A percentile compares a stretch with the other conserved stretches of the same genome.
Conservation (phyloP, 192 early-diverging fungal species). For the Chytriomyces confervae region DNA sequence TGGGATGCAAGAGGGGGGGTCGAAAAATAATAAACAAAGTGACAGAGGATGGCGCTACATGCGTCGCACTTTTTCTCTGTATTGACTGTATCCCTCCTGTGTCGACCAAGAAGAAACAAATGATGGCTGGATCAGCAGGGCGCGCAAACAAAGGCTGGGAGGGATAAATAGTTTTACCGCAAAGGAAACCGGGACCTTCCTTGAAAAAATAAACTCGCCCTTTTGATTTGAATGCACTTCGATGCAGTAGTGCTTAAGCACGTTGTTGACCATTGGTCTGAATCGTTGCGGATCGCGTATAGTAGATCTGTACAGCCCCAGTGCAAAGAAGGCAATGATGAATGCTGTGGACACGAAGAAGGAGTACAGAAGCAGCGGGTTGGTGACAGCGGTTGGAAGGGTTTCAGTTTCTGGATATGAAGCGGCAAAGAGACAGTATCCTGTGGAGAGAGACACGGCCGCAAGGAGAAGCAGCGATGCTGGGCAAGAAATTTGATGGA, state of each 20-base stretch:
- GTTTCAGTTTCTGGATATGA: not conserved
- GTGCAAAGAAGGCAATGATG: conserved; percentile 14
- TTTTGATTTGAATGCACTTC: not conserved
- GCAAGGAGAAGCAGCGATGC: not conserved
- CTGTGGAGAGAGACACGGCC: not conserved
- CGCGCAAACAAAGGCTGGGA: not conserved
- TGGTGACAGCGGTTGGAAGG: not conserved
- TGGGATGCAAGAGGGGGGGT: too few species aligned
- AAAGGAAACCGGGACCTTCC: conserved; percentile 23
- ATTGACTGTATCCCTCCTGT: not conserved
- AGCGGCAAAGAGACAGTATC: not conserved
- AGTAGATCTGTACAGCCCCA: conserved; percentile 2
- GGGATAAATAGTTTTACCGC: not conserved
- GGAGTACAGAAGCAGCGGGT: conserved; percentile 10
- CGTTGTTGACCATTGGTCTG: conserved; percentile 20
- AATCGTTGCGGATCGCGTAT: conserved; percentile 19
- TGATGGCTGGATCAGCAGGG: not conserved
- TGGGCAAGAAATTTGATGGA: not conserved
- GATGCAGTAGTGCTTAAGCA: conserved; percentile 28
- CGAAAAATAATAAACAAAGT: too few species aligned
- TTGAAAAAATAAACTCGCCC: conserved; percentile 6
- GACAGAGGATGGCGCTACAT: not conserved
- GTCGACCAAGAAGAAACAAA: not conserved
- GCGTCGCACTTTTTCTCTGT: not conserved
- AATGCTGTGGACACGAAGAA: not conserved